Evolutionary conservation across 179 eudicot genomes (phyloP).

Genomic region (Vitellaria paradoxa): DNA sequence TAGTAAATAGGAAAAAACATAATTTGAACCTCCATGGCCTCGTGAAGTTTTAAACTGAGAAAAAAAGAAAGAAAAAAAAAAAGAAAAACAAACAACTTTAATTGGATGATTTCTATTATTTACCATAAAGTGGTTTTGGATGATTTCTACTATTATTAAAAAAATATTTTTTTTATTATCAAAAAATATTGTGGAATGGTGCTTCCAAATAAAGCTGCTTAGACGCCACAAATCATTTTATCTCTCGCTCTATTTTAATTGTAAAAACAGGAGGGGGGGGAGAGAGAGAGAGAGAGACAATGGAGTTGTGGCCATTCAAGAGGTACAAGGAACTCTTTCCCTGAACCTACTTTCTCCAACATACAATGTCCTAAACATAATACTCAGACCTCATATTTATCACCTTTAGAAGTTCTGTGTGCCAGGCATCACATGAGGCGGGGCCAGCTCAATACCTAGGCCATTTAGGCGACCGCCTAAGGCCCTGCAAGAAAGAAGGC

Average conservation of each 20-base stretch:
- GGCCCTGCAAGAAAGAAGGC: background rate
- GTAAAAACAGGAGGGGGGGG: background rate
- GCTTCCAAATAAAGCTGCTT: background rate
- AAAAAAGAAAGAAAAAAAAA: background rate
- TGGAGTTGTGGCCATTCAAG: background rate
- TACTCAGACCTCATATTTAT: slow-evolving; percentile 24
- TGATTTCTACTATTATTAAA: too few relatives aligned
- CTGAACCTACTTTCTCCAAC: background rate
- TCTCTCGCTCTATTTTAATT: background rate
- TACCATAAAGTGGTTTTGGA: too few relatives aligned
- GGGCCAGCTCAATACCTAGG: too few relatives aligned
- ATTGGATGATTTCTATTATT: too few relatives aligned
- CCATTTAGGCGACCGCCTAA: too few relatives aligned
- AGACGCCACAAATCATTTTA: background rate
- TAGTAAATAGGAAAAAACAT: background rate
- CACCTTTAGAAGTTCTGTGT: slow-evolving; percentile 24
- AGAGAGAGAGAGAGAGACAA: background rate
- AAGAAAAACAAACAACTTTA: too few relatives aligned
- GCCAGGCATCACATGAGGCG: background rate
- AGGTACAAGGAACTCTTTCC: background rate
- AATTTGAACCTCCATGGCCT: background rate
- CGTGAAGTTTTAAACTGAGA: background rate
- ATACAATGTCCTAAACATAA: background rate
- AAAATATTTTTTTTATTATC: background rate
- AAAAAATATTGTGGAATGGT: background rate